These are phyloP conservation scores for Podosphaera fusca DNA, from an alignment of 2,329 filamentous ascomycete species.

Conservation along the genomic window DNA sequence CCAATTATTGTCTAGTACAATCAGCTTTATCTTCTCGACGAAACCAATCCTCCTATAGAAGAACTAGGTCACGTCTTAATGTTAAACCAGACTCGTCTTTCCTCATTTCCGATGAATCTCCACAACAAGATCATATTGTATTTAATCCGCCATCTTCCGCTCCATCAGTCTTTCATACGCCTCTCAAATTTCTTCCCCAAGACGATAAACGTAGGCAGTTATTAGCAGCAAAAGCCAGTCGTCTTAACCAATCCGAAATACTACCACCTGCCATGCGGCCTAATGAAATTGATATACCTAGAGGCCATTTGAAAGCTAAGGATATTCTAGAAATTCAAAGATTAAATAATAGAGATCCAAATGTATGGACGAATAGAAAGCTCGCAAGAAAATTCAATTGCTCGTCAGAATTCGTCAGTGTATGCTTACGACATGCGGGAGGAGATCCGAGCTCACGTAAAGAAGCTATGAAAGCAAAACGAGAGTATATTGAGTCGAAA, in stretches of 20 bases:
- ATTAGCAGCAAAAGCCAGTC: slow-evolving; percentile 9
- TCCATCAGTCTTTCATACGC: slow-evolving; percentile 38
- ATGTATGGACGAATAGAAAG: slow-evolving; percentile 28
- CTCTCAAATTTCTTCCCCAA: slow-evolving; percentile 39
- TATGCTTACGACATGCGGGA: slow-evolving; percentile 24
- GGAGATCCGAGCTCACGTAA: slow-evolving; percentile 19
- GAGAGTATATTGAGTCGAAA: slow-evolving; percentile 25
- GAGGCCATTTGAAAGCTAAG: slow-evolving; percentile 27
- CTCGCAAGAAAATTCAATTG: slow-evolving; percentile 33
- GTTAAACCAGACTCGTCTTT: slow-evolving; percentile 38
- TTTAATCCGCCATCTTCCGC: slow-evolving; percentile 33
- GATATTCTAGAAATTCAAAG: slow-evolving; percentile 37
- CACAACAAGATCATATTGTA: slow-evolving; percentile 24
- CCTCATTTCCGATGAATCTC: slow-evolving; percentile 17
- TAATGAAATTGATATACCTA: slow-evolving; percentile 7
- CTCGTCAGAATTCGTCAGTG: slow-evolving; percentile 31
- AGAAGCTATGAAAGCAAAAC: slow-evolving; percentile 21
- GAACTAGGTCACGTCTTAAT: slow-evolving; percentile 20
- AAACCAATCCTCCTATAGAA: slow-evolving; percentile 16
- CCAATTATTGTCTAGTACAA: neutral
- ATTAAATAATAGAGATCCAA: slow-evolving; percentile 29
- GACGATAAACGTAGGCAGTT: slow-evolving; percentile 16
- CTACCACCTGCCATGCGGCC: slow-evolving; percentile 11
- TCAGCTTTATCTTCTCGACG: slow-evolving; percentile 8
- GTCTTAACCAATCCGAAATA: slow-evolving; percentile 3